phyloP scores from a whole-genome alignment of 192 early-diverging fungal genomes.

The Borealophlyctis nickersoniae region DNA sequence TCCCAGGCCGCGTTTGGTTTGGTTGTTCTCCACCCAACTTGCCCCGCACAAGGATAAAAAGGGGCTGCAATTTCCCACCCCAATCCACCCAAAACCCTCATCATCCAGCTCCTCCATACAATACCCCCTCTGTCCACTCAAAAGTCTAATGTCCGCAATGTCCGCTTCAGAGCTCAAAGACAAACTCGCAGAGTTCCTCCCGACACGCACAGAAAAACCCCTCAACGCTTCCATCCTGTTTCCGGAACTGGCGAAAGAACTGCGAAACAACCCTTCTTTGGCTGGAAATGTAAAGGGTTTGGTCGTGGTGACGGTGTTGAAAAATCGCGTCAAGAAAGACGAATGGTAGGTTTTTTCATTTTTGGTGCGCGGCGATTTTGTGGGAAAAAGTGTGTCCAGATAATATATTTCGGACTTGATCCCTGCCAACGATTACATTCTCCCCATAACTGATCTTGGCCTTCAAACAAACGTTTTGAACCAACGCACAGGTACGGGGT shows the following conservation, averaged over 20 bases:
- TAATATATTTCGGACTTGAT: too few species aligned
- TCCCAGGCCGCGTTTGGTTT: too few species aligned
- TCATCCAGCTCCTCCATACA: too few species aligned
- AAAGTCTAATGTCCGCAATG: too few species aligned
- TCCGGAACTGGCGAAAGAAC: slow-evolving; percentile 34
- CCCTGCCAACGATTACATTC: too few species aligned
- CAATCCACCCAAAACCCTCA: too few species aligned
- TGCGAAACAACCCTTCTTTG: slow-evolving; percentile 26
- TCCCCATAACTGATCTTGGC: too few species aligned
- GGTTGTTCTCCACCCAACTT: too few species aligned
- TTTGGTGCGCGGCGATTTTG: neutral
- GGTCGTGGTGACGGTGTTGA: slow-evolving; percentile 31
- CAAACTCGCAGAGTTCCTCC: slow-evolving; percentile 28
- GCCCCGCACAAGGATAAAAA: too few species aligned
- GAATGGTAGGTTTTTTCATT: slow-evolving; percentile 26
- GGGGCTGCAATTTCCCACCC: too few species aligned
- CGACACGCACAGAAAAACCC: slow-evolving; percentile 13
- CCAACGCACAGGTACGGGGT: slow-evolving; percentile 34
- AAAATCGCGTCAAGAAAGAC: slow-evolving; percentile 26
- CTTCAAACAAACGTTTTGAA: too few species aligned
- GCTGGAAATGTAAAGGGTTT: slow-evolving; percentile 31
- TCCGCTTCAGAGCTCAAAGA: slow-evolving; percentile 13
- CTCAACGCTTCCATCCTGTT: slow-evolving; percentile 30
- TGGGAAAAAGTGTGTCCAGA: neutral
- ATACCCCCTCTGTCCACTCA: too few species aligned